Evolutionary conservation across 2,329 filamentous ascomycete genomes (phyloP).

Genomic region (Colletotrichum orbiculare): DNA sequence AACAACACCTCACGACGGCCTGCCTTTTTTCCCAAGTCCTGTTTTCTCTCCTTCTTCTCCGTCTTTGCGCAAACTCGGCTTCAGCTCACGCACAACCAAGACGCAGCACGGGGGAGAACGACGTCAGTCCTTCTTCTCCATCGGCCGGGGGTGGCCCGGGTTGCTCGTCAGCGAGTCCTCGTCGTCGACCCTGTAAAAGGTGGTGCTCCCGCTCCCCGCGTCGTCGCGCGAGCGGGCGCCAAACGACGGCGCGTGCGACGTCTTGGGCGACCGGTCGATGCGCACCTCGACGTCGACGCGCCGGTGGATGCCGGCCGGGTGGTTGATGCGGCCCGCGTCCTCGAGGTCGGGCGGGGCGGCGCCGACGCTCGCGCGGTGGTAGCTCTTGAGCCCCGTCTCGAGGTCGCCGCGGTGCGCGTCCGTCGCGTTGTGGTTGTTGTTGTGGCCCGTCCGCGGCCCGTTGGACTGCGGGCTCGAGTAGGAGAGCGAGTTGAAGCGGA

Average conservation of each 20-base stretch:
- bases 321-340: neutral
- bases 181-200: slow-evolving; percentile 26
- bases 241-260: neutral
- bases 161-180: slow-evolving; percentile 27
- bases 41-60: too few relatives aligned
- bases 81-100: neutral
- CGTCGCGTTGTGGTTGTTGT: neutral
- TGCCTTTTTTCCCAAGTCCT: too few relatives aligned
- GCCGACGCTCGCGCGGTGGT: slow-evolving; percentile 15
- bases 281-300: slow-evolving; percentile 25
- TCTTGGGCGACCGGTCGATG: slow-evolving; percentile 9
- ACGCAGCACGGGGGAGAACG: neutral
- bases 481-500: slow-evolving; percentile 29
- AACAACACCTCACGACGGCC: neutral
- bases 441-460: slow-evolving; percentile 1
- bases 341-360: slow-evolving; percentile 4
- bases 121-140: slow-evolving; percentile 6
- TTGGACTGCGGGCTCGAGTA: slow-evolving; percentile 14
- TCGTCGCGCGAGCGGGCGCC: slow-evolving; percentile 7
- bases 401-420: neutral
- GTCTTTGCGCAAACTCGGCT: too few relatives aligned
- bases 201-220: slow-evolving; percentile 4
- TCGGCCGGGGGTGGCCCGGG: slow-evolving; percentile 4
- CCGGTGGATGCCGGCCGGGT: slow-evolving; percentile 10
- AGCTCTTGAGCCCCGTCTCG: slow-evolving; percentile 19